Evolutionary conservation across 495 filamentous ascomycete species (phyloP).

Genomic region (Penicillium angulare): DNA sequence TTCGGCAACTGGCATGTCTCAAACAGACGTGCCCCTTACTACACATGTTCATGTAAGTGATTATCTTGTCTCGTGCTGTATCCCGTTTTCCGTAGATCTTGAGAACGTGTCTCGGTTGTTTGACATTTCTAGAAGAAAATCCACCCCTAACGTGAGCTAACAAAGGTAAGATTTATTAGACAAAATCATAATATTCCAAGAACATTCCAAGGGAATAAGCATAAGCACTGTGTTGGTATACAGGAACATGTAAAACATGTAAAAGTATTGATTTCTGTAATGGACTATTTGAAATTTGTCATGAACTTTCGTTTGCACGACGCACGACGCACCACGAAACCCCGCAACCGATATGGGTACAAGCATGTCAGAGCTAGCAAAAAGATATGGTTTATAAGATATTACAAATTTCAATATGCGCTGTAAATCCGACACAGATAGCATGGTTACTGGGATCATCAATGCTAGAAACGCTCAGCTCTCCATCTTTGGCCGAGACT

Average conservation of each 20-base stretch:
- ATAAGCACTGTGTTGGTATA: not conserved
- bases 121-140: not conserved
- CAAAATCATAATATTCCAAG: not conserved
- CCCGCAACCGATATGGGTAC: not conserved
- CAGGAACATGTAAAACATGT: not conserved
- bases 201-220: not conserved
- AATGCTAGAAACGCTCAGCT: too few relatives aligned
- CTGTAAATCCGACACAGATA: too few relatives aligned
- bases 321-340: too few relatives aligned
- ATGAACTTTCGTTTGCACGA: not conserved
- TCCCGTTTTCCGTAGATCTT: not conserved
- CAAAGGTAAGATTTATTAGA: not conserved
- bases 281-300: not conserved
- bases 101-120: not conserved
- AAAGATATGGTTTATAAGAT: not conserved
- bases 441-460: too few relatives aligned
- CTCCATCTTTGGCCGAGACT: too few relatives aligned
- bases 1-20: slow-evolving; percentile 16
- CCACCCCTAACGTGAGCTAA: not conserved
- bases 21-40: slow-evolving; percentile 5
- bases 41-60: slow-evolving; percentile 4
- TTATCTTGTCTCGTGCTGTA: slow-evolving; percentile 1
- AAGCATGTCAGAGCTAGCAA: not conserved
- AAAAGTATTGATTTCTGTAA: not conserved
- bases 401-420: not conserved